Evolutionary conservation across 495 filamentous ascomycete genomes (phyloP).

Genomic region (Parathielavia appendiculata): DNA sequence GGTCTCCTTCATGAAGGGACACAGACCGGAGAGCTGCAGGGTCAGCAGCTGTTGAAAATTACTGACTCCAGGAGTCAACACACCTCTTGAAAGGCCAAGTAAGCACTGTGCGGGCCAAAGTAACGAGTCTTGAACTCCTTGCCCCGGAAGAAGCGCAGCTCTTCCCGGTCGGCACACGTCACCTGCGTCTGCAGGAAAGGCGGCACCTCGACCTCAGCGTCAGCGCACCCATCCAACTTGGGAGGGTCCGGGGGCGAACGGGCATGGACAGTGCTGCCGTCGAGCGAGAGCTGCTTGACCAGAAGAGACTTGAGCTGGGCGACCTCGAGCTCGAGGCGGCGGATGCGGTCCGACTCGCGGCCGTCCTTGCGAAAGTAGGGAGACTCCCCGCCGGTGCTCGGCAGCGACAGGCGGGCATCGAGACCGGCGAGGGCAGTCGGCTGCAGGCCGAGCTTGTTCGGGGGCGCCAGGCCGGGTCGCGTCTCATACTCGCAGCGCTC

Average conservation of each 20-base stretch:
- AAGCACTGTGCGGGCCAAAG: slow-evolving; percentile 46
- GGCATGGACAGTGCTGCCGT: slow-evolving; percentile 34
- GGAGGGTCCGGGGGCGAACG: slow-evolving; percentile 23
- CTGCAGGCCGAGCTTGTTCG: slow-evolving; percentile 36
- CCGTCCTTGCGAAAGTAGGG: slow-evolving; percentile 30
- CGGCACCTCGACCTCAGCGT: slow-evolving; percentile 13
- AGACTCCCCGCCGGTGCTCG: slow-evolving; percentile 27
- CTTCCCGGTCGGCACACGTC: slow-evolving; percentile 27
- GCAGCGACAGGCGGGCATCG: slow-evolving; percentile 33
- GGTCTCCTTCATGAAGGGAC: slow-evolving; percentile 44
- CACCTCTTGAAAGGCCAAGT: slow-evolving; percentile 38
- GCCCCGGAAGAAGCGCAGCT: slow-evolving; percentile 36
- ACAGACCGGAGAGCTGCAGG: slow-evolving; percentile 40
- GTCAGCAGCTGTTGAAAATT: not conserved
- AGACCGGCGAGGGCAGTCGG: slow-evolving; percentile 31
- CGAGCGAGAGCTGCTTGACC: slow-evolving; percentile 35
- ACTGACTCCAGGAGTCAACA: not conserved
- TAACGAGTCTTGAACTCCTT: slow-evolving; percentile 46
- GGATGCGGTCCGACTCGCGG: slow-evolving; percentile 45
- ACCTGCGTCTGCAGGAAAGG: slow-evolving; percentile 28
- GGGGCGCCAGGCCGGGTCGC: slow-evolving; percentile 38
- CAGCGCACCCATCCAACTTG: slow-evolving; percentile 19
- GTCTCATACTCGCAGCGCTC: slow-evolving; percentile 49
- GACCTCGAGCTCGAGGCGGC: slow-evolving; percentile 46
- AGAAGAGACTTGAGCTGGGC: slow-evolving; percentile 42